Conservation (phyloP, 371 early-diverging fungal species). For the Mucor racemosus region DNA sequence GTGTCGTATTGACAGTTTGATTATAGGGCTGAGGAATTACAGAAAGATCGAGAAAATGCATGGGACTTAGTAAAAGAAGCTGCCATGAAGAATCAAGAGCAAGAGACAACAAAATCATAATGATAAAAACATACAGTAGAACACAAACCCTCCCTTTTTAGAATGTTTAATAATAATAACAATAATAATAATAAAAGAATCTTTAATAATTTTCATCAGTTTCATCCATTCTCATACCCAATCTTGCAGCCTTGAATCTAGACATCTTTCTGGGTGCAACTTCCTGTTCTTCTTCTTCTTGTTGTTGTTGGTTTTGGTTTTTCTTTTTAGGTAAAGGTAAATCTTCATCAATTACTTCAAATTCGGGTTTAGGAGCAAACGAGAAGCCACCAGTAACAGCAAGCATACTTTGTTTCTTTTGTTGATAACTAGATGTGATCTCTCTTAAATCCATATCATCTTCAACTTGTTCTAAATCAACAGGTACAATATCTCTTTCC, state of each 20-base stretch:
- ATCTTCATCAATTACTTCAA: conserved; percentile 54
- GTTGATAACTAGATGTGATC: conserved; percentile 41
- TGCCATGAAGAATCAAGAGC: not conserved
- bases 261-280: conserved; percentile 45
- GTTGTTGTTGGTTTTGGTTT: conserved; percentile 20
- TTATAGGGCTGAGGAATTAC: not conserved
- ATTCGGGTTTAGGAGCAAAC: conserved; percentile 47
- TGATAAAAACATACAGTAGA: not conserved
- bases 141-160: not conserved
- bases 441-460: conserved; percentile 65
- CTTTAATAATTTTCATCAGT: conserved; percentile 1
- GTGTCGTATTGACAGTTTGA: no score
- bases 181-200: not conserved
- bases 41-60: not conserved
- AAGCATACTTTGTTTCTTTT: conserved; percentile 37
- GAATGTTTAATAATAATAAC: not conserved
- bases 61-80: conserved; percentile 12
- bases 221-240: conserved; percentile 23
- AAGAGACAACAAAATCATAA: not conserved
- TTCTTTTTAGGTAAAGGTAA: conserved; percentile 39
- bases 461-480: conserved; percentile 59
- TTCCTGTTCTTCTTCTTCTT: conserved; percentile 18
- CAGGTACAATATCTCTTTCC: conserved; percentile 55
- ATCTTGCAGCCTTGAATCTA: conserved; percentile 52
- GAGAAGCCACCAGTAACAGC: conserved; percentile 47